A percentile compares a stretch with the other conserved stretches of the same genome.
These are phyloP conservation scores for Aspergillus cavernicola DNA, from an alignment of 495 filamentous ascomycete species.

Conservation along the genomic window DNA sequence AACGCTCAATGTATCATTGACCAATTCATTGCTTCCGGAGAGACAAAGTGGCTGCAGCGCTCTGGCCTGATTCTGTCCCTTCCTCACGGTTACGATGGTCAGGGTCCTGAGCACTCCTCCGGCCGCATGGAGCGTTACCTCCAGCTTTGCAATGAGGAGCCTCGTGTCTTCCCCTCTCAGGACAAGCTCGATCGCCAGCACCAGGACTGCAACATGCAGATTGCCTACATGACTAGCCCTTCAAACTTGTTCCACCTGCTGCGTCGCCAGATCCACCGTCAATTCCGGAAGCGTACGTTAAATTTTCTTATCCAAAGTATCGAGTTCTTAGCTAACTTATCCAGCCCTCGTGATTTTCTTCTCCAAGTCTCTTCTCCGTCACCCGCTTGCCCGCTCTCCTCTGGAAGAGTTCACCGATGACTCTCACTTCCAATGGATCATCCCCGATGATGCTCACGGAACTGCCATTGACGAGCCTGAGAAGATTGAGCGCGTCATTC, in stretches of 20 bases:
- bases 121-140: slow-evolving; percentile 96
- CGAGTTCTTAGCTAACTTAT: neutral
- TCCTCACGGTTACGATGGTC: slow-evolving; percentile 96
- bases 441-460: slow-evolving; percentile 79
- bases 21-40: slow-evolving; percentile 96
- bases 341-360: slow-evolving; percentile 93
- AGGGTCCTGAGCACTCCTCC: slow-evolving; percentile 97
- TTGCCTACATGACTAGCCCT: slow-evolving; percentile 88
- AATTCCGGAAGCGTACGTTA: slow-evolving; percentile 89
- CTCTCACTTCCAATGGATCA: slow-evolving; percentile 94
- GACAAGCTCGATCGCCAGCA: slow-evolving; percentile 96
- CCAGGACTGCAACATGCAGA: slow-evolving; percentile 99
- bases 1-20: slow-evolving; percentile 98
- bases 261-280: slow-evolving; percentile 94
- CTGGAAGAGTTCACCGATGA: slow-evolving; percentile 87
- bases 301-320: slow-evolving; percentile 30
- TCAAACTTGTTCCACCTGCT: slow-evolving; percentile 96
- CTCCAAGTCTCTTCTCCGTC: slow-evolving; percentile 84
- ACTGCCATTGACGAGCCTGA: slow-evolving; percentile 70
- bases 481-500: slow-evolving; percentile 87
- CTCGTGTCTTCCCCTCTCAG: slow-evolving; percentile 77
- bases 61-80: slow-evolving; percentile 92
- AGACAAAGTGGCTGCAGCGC: slow-evolving; percentile 97
- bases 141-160: slow-evolving; percentile 97
- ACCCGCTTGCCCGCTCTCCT: slow-evolving; percentile 76